Base-by-base conservation (phyloP, 805 yeast genomes). In the Barnettozyma pratensis region DNA sequence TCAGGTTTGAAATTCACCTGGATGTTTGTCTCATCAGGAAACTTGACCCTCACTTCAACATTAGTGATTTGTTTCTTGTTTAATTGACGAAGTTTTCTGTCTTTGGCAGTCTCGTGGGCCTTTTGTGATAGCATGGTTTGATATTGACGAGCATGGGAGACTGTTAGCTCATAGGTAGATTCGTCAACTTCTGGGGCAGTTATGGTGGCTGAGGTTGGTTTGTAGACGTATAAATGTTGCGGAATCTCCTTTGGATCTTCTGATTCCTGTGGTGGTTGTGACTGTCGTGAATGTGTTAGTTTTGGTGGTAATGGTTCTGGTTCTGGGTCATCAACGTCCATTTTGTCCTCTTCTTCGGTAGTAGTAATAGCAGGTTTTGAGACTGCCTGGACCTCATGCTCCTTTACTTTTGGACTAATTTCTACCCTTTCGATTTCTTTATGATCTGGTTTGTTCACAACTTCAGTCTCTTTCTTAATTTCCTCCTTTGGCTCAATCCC, bases 21-120 rank as follows among this genome's bases (percentile, higher is more conserved):
- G 1, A 83, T 58, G 26, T 67, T 68, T 3, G 73, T 69, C 47
- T 73, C 71, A 60, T 83, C 86, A 0, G 87, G 87, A 50, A 84
- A 76, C 46, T 76, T 70, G 9, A 83, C 56, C 48, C 88, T 68
- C 2, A 83, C 60, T 7, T 68, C 59, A 11, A 59, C 64, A 45
- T 59, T 66, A 52, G 52, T 58, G 49, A 48, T 35, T n/a, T 54
- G 58, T 49, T 50, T 63, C 53, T 56, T 59, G 42, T 51, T 61
- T 4, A 53, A 51, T 7, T 59, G 56, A 41, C 67, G 58, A 37
- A 64, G 62, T 41, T 71, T 71, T 40, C 74, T 69, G 35, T 73
- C 59, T 36, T 72, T 63, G 44, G 65, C 69, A 4, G 81, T 66
- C 28, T 62, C 59, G 8, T 62, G 66, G 9, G 81, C 74, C 49